These are phyloP conservation scores for Sporothrix variecibatus DNA, from an alignment of 2,329 filamentous ascomycete genomes.

Conservation along the genomic window DNA sequence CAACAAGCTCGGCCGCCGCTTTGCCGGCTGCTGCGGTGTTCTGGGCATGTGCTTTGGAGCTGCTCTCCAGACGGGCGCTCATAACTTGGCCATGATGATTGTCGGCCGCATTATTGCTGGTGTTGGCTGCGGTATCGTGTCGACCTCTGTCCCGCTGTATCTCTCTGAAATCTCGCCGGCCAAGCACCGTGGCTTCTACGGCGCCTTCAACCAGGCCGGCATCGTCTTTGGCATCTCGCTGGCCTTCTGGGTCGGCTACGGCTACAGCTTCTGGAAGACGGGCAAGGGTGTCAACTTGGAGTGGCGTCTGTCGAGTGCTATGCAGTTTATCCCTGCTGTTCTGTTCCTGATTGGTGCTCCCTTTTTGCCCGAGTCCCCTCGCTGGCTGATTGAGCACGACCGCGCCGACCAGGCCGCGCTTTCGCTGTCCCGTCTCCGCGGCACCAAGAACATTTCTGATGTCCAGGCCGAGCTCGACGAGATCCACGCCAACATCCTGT, in stretches of 20 bases:
- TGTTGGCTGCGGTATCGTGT: conserved; percentile 31
- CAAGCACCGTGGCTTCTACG: conserved; percentile 30
- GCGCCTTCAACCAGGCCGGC: conserved; percentile 32
- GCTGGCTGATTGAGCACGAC: conserved; percentile 41
- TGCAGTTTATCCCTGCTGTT: conserved; percentile 40
- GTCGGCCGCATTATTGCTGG: conserved; percentile 32
- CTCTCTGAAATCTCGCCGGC: conserved; percentile 31
- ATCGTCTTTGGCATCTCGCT: conserved; percentile 33
- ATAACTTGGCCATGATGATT: conserved; percentile 31
- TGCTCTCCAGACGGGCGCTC: conserved; percentile 29
- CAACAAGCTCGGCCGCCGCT: conserved; percentile 32
- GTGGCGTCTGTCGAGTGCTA: conserved; percentile 40
- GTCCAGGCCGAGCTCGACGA: conserved; percentile 37
- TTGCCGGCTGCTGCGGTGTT: conserved; percentile 30
- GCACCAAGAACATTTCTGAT: conserved; percentile 31
- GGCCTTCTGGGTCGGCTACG: conserved; percentile 39
- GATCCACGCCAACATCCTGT: conserved; percentile 38
- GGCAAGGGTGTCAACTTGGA: conserved; percentile 37
- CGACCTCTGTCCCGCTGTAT: conserved; percentile 31
- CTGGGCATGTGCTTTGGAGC: conserved; percentile 29
- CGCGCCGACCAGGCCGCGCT: conserved; percentile 35
- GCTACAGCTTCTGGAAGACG: conserved; percentile 40
- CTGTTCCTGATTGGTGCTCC: conserved; percentile 39
- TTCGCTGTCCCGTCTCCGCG: conserved; percentile 37
- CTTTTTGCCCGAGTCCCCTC: conserved; percentile 40